phyloP scores from a whole-genome alignment of 139 green algal genomes.

The Nannochloris sp. region DNA sequence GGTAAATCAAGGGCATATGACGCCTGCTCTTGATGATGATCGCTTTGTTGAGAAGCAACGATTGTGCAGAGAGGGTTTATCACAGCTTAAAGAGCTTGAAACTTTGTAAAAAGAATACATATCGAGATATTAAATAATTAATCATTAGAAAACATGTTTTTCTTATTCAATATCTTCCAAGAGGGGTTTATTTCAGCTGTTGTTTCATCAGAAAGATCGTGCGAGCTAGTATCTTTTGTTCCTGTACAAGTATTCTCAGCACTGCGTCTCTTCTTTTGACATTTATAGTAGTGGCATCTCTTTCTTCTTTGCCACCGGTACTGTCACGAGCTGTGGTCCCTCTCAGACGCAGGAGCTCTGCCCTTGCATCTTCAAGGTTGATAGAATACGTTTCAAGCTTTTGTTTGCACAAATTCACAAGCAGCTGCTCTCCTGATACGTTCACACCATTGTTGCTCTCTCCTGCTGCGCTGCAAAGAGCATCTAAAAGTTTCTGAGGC shows the following conservation, averaged over 20 bases:
- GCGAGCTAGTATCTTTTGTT: conserved; percentile 37
- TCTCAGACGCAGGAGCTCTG: too few relatives aligned
- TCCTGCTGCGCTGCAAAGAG: conserved; percentile 15
- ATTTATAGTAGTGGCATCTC: background rate
- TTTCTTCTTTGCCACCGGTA: too few relatives aligned
- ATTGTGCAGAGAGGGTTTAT: conserved; percentile 7
- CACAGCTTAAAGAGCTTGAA: too few relatives aligned
- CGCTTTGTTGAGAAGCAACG: conserved; percentile 4
- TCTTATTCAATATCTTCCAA: too few relatives aligned
- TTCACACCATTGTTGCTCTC: background rate
- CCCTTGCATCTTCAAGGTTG: conserved; percentile 2
- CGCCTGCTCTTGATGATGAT: conserved; percentile 5
- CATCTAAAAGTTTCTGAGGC: conserved; percentile 29
- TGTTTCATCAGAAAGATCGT: conserved; percentile 39
- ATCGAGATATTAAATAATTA: too few relatives aligned
- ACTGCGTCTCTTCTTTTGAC: background rate
- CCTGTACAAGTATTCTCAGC: conserved; percentile 30
- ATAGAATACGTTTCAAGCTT: conserved; percentile 3
- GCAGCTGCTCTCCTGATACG: background rate
- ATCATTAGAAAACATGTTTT: too few relatives aligned
- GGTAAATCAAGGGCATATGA: background rate
- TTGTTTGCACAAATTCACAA: conserved; percentile 4
- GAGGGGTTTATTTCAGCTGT: conserved; percentile 16
- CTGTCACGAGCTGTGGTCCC: too few relatives aligned
- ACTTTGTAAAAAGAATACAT: too few relatives aligned